Evolutionary conservation across 352 stramenopile species (phyloP).

Genomic region (Elongisporangium undulatum): DNA sequence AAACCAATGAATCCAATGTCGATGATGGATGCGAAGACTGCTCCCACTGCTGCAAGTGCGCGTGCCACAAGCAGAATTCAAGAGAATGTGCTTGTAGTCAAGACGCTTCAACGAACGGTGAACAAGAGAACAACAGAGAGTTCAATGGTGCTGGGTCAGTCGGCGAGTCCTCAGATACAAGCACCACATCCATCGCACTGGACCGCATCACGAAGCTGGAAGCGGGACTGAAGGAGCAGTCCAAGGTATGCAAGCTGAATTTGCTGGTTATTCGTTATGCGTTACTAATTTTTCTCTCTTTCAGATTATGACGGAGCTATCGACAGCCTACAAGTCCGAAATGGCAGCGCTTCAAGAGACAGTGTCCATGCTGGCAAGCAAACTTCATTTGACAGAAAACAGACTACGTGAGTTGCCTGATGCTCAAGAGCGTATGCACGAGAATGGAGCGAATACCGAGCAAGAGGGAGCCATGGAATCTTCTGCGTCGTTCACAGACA

Average conservation of each 20-base stretch:
- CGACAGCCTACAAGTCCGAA: slow-evolving; percentile 8
- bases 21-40: slow-evolving; percentile 20
- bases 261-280: background rate
- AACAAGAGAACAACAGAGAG: background rate
- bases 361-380: slow-evolving; percentile 31
- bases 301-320: background rate
- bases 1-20: slow-evolving; percentile 7
- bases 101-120: background rate
- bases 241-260: slow-evolving; percentile 23
- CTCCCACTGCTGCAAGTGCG: slow-evolving; percentile 36
- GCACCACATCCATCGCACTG: slow-evolving; percentile 4
- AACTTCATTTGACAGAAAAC: slow-evolving; percentile 38
- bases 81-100: background rate
- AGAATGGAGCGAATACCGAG: background rate
- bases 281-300: background rate
- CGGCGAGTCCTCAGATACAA: background rate
- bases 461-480: background rate
- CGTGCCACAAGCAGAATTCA: slow-evolving; percentile 20
- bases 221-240: slow-evolving; percentile 32
- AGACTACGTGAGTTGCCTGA: slow-evolving; percentile 39
- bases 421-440: slow-evolving; percentile 9
- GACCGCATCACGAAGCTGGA: slow-evolving; percentile 39
- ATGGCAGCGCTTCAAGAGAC: slow-evolving; percentile 38
- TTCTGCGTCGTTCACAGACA: background rate
- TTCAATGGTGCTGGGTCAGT: background rate